Evolutionary conservation across 2,329 filamentous ascomycete species (phyloP).

Genomic region (Fusarium sp.): DNA sequence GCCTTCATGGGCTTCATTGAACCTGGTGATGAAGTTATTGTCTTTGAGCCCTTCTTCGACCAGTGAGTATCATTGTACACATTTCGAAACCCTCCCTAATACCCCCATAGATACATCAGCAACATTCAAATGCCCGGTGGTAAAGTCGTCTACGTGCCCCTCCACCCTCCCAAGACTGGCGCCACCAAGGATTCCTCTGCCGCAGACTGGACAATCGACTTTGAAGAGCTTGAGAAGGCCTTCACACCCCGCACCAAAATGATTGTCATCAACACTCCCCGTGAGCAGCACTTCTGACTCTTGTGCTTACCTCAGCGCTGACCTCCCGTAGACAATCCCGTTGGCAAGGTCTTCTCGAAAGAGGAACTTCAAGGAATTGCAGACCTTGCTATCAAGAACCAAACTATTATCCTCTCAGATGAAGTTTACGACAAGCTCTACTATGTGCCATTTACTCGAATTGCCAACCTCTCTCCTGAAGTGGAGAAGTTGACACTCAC

Average conservation of each 20-base stretch:
- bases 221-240: slow-evolving; percentile 81
- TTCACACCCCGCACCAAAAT: slow-evolving; percentile 93
- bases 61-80: slow-evolving; percentile 64
- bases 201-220: slow-evolving; percentile 87
- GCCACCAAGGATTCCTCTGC: slow-evolving; percentile 84
- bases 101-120: slow-evolving; percentile 72
- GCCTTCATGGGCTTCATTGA: slow-evolving; percentile 99
- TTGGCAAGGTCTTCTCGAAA: slow-evolving; percentile 92
- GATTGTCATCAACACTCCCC: slow-evolving; percentile 88
- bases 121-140: slow-evolving; percentile 99
- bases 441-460: slow-evolving; percentile 94
- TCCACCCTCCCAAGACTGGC: slow-evolving; percentile 87
- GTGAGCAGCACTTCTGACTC: slow-evolving; percentile 46
- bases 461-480: slow-evolving; percentile 90
- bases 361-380: slow-evolving; percentile 87
- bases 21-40: slow-evolving; percentile 92
- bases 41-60: slow-evolving; percentile 99
- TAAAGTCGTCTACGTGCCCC: slow-evolving; percentile 93
- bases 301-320: slow-evolving; percentile 7
- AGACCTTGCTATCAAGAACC: slow-evolving; percentile 88
- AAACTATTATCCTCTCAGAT: slow-evolving; percentile 92
- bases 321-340: slow-evolving; percentile 77
- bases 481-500: slow-evolving; percentile 89
- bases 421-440: slow-evolving; percentile 95
- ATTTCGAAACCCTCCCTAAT: not conserved